phyloP scores from a whole-genome alignment of 441 rosid species.

The Oxalis stricta region DNA sequence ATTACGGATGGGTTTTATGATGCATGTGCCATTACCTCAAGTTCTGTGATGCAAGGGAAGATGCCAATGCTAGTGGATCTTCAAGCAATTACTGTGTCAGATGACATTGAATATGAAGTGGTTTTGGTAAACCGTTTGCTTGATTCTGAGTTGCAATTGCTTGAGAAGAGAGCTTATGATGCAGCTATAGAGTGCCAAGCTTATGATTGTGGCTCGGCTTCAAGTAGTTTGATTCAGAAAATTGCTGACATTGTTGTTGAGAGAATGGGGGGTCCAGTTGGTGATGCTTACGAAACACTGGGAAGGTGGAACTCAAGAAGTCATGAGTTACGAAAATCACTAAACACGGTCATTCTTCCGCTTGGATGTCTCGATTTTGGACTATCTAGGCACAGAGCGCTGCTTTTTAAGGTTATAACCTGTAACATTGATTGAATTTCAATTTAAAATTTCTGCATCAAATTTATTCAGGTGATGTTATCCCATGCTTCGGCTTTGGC shows the following conservation, averaged over 20 bases:
- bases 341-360: conserved; percentile 60
- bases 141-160: conserved; percentile 63
- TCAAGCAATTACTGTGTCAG: conserved; percentile 53
- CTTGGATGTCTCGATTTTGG: conserved; percentile 83
- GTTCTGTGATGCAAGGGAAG: conserved; percentile 44
- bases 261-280: conserved; percentile 92
- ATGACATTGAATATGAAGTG: conserved; percentile 64
- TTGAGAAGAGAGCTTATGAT: conserved; percentile 44
- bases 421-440: too few species aligned
- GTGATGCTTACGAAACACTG: conserved; percentile 70
- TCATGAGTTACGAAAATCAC: conserved; percentile 42
- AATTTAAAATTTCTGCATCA: not conserved
- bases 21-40: conserved; percentile 54
- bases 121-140: conserved; percentile 65
- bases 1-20: conserved; percentile 91
- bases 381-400: conserved; percentile 93
- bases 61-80: conserved; percentile 87
- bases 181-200: conserved; percentile 33
- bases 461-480: not conserved
- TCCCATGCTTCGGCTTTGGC: not conserved
- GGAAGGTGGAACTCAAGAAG: conserved; percentile 61
- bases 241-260: conserved; percentile 79
- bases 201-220: conserved; percentile 26
- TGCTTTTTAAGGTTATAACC: conserved; percentile 81
- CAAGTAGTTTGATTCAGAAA: conserved; percentile 58